Evolutionary conservation across 257 asterid species (phyloP).

Genomic region (Solanum commersonii): DNA sequence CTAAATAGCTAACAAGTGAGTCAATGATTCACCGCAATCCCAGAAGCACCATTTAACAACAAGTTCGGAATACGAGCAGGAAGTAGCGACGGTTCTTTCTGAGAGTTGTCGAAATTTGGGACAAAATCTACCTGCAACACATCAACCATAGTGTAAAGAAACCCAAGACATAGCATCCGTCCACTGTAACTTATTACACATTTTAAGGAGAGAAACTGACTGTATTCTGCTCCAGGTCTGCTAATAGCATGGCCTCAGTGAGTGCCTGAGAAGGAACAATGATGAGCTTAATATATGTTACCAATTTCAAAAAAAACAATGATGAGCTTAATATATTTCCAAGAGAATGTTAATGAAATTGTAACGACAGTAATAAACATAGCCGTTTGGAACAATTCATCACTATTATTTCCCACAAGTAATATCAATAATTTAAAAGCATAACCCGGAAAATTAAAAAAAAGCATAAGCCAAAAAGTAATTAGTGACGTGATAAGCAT

Average conservation of each 20-base stretch:
- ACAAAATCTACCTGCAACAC: constrained; percentile 80
- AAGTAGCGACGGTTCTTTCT: constrained; percentile 94
- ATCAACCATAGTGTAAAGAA: constrained; percentile 9
- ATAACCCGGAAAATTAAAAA: not conserved
- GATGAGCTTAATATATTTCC: not conserved
- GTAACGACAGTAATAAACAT: not conserved
- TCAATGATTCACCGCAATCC: constrained; percentile 73
- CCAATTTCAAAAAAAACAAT: not conserved
- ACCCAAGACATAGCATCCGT: not conserved
- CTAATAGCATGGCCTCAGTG: constrained; percentile 84
- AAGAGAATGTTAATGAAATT: not conserved
- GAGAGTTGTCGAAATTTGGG: constrained; percentile 93
- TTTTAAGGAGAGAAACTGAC: constrained; percentile 32
- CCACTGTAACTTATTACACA: not conserved
- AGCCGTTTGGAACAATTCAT: not conserved
- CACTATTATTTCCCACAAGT: not conserved
- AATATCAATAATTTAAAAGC: not conserved
- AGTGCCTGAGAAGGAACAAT: constrained; percentile 55
- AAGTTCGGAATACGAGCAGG: constrained; percentile 94
- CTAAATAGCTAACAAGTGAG: not conserved
- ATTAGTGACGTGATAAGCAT: not conserved
- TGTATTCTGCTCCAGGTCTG: constrained; percentile 84
- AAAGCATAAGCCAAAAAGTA: not conserved
- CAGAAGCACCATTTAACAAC: constrained; percentile 91
- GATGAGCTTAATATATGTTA: not conserved